A percentile compares a stretch with the other conserved stretches of the same genome.
These are phyloP conservation scores for Aspergillus udagawae DNA, from an alignment of 2,329 filamentous ascomycete species.

Conservation along the genomic window DNA sequence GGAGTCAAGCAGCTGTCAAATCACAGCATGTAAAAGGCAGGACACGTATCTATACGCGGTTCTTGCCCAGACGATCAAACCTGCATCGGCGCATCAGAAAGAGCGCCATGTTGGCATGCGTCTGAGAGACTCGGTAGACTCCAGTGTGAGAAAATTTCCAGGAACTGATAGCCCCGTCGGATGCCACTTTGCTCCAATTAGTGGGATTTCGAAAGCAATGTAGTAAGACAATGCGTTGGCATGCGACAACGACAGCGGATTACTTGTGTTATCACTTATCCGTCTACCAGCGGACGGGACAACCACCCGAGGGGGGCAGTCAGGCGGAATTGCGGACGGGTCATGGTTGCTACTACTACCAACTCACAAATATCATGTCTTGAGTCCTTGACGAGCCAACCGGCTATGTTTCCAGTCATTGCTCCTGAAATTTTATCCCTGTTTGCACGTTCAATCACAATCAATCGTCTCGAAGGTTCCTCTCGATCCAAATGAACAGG, in stretches of 20 bases:
- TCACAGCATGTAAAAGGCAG: neutral
- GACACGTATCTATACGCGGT: constrained; percentile 14
- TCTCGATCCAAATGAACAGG: constrained; percentile 23
- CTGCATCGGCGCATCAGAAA: constrained; percentile 12
- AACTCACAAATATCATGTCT: neutral
- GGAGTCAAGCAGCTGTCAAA: constrained; percentile 9
- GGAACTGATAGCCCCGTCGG: neutral
- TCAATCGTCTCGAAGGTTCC: neutral
- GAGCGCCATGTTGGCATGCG: constrained; percentile 15
- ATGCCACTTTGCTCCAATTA: neutral
- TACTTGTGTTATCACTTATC: neutral
- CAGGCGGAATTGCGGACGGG: neutral
- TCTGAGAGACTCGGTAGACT: neutral
- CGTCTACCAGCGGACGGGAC: neutral
- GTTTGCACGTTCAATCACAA: neutral
- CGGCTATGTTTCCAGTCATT: neutral
- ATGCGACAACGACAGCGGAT: neutral
- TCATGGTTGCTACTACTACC: neutral
- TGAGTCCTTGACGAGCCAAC: neutral
- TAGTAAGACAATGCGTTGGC: neutral
- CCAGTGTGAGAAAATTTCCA: neutral
- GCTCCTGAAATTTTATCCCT: neutral
- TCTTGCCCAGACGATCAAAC: constrained; percentile 10
- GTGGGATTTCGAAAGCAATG: neutral
- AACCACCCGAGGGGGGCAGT: neutral